phyloP scores from a whole-genome alignment of 768 basidiomycete species.

The Crassisporium funariophilum region DNA sequence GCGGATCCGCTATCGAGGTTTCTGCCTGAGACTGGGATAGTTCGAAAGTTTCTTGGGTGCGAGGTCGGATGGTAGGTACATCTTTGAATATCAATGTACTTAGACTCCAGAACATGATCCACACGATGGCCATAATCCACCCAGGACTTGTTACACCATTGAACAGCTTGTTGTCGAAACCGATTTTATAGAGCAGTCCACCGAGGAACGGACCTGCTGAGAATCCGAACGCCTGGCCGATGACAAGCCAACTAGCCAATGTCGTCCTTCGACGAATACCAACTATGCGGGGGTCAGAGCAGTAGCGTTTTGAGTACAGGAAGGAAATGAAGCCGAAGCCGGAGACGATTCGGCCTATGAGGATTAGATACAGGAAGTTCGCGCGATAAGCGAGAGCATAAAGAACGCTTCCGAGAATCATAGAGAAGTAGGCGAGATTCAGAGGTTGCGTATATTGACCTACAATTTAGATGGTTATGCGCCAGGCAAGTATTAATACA shows the following conservation, averaged over 20 bases:
- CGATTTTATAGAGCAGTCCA: conserved; percentile 62
- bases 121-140: conserved; percentile 61
- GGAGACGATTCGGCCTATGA: conserved; percentile 67
- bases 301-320: conserved; percentile 73
- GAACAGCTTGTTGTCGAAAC: conserved; percentile 56
- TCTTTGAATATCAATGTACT: conserved; percentile 42
- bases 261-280: conserved; percentile 64
- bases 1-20: conserved; percentile 3
- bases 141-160: conserved; percentile 70
- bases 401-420: conserved; percentile 57
- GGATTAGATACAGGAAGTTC: conserved; percentile 66
- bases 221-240: conserved; percentile 65
- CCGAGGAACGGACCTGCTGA: conserved; percentile 65
- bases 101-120: conserved; percentile 52
- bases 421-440: conserved; percentile 52
- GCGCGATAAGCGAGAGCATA: conserved; percentile 63
- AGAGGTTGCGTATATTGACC: conserved; percentile 59
- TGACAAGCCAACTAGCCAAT: conserved; percentile 61
- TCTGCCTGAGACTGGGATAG: conserved; percentile 40
- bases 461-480: conserved; percentile 20
- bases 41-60: conserved; percentile 34
- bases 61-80: conserved; percentile 26
- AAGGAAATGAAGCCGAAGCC: conserved; percentile 63
- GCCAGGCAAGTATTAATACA: background rate
- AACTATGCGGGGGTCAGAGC: conserved; percentile 69